Evolutionary conservation across 2,329 filamentous ascomycete species (phyloP).

Genomic region (Nemania serpens): DNA sequence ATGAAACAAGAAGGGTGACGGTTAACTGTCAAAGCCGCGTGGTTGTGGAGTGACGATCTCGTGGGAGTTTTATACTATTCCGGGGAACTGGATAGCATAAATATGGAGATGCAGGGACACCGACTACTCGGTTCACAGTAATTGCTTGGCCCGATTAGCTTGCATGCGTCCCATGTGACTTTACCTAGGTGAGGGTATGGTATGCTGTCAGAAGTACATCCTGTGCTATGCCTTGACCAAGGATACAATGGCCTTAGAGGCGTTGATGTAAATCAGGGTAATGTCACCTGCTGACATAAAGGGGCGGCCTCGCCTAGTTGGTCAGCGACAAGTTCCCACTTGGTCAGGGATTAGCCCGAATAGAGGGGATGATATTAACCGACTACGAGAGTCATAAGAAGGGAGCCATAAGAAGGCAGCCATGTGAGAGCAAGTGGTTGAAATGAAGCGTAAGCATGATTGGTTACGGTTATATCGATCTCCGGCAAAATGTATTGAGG

Average conservation of each 20-base stretch:
- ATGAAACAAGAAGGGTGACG: background rate
- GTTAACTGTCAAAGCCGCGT: no score
- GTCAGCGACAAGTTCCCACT: background rate
- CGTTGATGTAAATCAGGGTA: background rate
- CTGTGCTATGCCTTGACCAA: background rate
- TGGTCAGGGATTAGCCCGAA: background rate
- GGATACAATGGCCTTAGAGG: background rate
- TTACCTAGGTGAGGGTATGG: background rate
- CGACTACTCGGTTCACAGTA: constrained; percentile 2
- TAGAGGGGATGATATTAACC: constrained; percentile 1
- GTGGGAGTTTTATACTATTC: constrained; percentile 1
- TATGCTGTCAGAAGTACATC: background rate
- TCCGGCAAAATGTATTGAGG: constrained; percentile 13
- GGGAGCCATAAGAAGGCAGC: no score
- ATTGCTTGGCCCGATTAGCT: constrained; percentile 7
- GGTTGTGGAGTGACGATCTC: no score
- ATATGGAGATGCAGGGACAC: constrained; percentile 12
- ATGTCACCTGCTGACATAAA: background rate
- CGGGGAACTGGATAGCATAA: background rate
- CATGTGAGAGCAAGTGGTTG: no score
- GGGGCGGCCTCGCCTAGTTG: background rate
- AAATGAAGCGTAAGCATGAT: background rate
- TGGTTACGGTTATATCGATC: constrained; percentile 18
- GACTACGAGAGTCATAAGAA: background rate
- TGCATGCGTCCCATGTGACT: constrained; percentile 12